Percentiles rank a stretch among this genome's conserved stretches.
Evolutionary conservation across 1,139 yeast species (phyloP).

Genomic region (Petasospora fabianii): DNA sequence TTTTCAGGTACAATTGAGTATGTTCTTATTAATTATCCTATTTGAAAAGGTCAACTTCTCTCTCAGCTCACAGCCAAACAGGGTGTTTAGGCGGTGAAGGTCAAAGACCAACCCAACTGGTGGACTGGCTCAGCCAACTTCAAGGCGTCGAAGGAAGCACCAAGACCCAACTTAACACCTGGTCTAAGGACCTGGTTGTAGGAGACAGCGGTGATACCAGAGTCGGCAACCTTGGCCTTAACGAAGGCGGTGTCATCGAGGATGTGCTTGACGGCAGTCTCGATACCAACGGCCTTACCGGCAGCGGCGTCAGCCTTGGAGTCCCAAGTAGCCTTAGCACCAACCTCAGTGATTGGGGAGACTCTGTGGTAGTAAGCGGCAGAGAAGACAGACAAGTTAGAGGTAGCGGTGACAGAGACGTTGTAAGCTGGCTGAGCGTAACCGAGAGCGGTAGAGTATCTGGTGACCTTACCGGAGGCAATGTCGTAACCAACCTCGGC

Average conservation of each 20-base stretch:
- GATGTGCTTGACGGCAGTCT: slow-evolving; percentile 93
- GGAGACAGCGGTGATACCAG: slow-evolving; percentile 91
- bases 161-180: slow-evolving; percentile 96
- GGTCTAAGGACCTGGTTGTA: slow-evolving; percentile 96
- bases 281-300: slow-evolving; percentile 67
- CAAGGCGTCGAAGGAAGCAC: slow-evolving; percentile 95
- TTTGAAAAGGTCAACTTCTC: slow-evolving; percentile 3
- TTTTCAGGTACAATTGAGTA: not conserved
- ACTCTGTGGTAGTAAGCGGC: slow-evolving; percentile 98
- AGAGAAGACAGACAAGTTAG: slow-evolving; percentile 85
- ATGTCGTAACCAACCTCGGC: slow-evolving; percentile 97
- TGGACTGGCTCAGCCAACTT: slow-evolving; percentile 96
- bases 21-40: not conserved
- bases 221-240: slow-evolving; percentile 96
- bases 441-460: slow-evolving; percentile 93
- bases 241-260: slow-evolving; percentile 85
- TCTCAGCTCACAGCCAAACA: not conserved
- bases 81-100: slow-evolving; percentile 73
- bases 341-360: slow-evolving; percentile 87
- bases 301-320: slow-evolving; percentile 66
- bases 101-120: slow-evolving; percentile 93
- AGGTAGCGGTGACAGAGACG: slow-evolving; percentile 83
- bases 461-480: slow-evolving; percentile 85
- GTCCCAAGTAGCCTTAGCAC: slow-evolving; percentile 97
- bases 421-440: slow-evolving; percentile 87